These are phyloP conservation scores for Angophora floribunda DNA, from an alignment of 345 rosid species.

Conservation along the genomic window DNA sequence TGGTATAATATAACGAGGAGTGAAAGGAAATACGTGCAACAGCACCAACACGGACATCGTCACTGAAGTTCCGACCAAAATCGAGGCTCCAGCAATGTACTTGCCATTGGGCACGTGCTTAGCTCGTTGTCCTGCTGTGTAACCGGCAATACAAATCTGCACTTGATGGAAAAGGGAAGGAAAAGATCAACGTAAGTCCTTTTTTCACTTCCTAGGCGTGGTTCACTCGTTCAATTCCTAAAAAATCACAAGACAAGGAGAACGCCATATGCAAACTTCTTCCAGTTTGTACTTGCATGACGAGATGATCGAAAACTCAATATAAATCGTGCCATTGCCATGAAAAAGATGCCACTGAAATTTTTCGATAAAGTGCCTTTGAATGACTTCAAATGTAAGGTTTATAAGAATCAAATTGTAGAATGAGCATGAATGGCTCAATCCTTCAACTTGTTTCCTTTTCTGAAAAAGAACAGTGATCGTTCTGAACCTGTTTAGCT, in stretches of 20 bases:
- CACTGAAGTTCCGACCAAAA: conserved; percentile 50
- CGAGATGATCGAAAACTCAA: background rate
- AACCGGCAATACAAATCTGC: conserved; percentile 35
- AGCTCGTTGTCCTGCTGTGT: conserved; percentile 78
- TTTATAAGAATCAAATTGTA: background rate
- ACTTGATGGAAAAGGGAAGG: background rate
- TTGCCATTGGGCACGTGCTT: conserved; percentile 73
- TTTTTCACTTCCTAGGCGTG: background rate
- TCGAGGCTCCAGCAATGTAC: conserved; percentile 64
- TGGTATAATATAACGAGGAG: conserved; percentile 81
- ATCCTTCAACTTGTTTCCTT: background rate
- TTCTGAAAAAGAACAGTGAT: too few relatives aligned
- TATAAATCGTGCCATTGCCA: background rate
- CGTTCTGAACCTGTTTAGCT: background rate
- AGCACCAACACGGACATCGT: conserved; percentile 58
- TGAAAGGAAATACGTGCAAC: conserved; percentile 75
- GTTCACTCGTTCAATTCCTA: background rate
- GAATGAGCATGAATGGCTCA: background rate
- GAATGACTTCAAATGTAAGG: background rate
- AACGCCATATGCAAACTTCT: background rate
- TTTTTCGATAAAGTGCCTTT: background rate
- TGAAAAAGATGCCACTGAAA: background rate
- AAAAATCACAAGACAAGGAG: background rate
- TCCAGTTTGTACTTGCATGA: background rate
- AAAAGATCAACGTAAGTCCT: background rate